Conservation (phyloP, 495 filamentous ascomycete species). For the Penicillium flavigenum region DNA sequence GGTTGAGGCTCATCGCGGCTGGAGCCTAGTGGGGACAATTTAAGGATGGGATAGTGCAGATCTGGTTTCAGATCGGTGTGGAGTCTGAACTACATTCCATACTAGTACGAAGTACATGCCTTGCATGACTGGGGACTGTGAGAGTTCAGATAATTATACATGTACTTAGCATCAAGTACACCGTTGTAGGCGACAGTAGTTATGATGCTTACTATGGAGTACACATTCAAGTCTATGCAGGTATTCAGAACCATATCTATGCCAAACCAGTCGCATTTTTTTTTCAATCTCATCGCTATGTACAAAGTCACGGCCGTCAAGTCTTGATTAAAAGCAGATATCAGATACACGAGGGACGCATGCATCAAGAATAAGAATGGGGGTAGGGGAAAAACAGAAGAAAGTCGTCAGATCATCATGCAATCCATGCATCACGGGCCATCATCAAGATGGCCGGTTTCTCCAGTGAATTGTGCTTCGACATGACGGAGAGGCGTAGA, state of each 20-base stretch:
- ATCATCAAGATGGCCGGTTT: slow-evolving; percentile 11
- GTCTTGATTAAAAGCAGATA: slow-evolving; percentile 17
- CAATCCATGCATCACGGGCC: slow-evolving; percentile 6
- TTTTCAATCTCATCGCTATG: slow-evolving; percentile 11
- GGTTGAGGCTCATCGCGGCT: too few species aligned
- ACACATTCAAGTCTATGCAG: background rate
- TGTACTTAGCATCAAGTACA: background rate
- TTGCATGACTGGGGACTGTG: too few species aligned
- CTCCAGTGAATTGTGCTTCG: slow-evolving; percentile 6
- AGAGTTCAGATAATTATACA: background rate
- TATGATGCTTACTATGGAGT: background rate
- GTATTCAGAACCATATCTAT: background rate
- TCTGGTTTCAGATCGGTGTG: too few species aligned
- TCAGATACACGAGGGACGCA: slow-evolving; percentile 12
- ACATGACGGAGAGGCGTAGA: slow-evolving; percentile 1
- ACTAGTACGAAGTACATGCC: too few species aligned
- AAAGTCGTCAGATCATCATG: slow-evolving; percentile 13
- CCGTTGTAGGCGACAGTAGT: background rate
- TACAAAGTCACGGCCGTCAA: slow-evolving; percentile 14
- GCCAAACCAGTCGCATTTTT: slow-evolving; percentile 13
- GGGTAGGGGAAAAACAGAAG: background rate
- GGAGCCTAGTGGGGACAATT: too few species aligned
- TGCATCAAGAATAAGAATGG: slow-evolving; percentile 14
- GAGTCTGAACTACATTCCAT: too few species aligned
- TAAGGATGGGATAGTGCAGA: too few species aligned